phyloP scores from a whole-genome alignment of 2,329 filamentous ascomycete species.

The Aspergillus sp. region DNA sequence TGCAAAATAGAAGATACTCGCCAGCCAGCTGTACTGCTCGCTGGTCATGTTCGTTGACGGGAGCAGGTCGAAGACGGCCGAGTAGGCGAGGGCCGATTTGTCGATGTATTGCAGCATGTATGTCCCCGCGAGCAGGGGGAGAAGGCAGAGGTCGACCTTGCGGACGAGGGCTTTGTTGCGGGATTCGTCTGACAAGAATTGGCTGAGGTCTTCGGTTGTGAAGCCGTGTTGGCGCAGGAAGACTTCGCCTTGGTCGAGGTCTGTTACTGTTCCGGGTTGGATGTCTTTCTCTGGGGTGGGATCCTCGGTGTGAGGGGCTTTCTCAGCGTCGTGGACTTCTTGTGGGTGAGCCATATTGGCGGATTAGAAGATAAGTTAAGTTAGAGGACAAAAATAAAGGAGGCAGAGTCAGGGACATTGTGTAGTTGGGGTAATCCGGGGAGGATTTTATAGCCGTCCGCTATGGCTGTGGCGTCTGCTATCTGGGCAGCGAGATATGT shows the following conservation, averaged over 20 bases:
- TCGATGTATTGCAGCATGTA: constrained; percentile 59
- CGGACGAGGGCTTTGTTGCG: constrained; percentile 38
- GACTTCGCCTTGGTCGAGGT: constrained; percentile 54
- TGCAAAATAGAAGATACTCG: constrained; percentile 61
- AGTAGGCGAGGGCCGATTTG: constrained; percentile 59
- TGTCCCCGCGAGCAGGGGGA: constrained; percentile 54
- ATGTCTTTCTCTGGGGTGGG: constrained; percentile 20
- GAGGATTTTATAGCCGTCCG: background rate
- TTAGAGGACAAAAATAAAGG: background rate
- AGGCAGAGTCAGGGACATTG: too few species aligned
- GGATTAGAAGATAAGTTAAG: background rate
- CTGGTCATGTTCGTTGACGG: constrained; percentile 51
- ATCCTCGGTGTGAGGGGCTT: background rate
- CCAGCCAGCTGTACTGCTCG: constrained; percentile 57
- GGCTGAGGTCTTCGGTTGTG: constrained; percentile 47
- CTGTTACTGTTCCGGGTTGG: constrained; percentile 29
- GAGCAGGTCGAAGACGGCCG: constrained; percentile 61
- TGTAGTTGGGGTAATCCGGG: background rate
- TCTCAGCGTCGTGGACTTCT: background rate
- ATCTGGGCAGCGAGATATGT: background rate
- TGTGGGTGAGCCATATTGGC: background rate
- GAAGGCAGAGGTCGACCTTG: constrained; percentile 56
- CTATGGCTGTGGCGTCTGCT: background rate
- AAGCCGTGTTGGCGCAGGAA: constrained; percentile 57
- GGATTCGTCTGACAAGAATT: constrained; percentile 50